A percentile compares a stretch with the other conserved stretches of the same genome.
These are phyloP conservation scores for Oemleria cerasiformis DNA, from an alignment of 306 rosid genomes.

Conservation along the genomic window DNA sequence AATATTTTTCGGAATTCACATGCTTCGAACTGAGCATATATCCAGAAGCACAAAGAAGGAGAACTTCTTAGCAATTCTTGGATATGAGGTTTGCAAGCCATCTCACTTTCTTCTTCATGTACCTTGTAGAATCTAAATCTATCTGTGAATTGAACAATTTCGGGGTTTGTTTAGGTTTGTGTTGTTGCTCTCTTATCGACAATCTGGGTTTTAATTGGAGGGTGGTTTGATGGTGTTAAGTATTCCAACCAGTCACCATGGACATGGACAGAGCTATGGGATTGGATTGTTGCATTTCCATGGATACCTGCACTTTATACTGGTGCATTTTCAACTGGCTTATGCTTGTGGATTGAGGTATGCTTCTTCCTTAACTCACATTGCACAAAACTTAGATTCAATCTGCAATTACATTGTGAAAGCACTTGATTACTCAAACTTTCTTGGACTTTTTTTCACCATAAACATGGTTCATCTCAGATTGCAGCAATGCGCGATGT, in stretches of 20 bases:
- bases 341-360: conserved; percentile 77
- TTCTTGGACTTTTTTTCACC: neutral
- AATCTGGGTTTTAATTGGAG: conserved; percentile 55
- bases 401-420: too few relatives aligned
- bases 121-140: neutral
- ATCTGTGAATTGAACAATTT: neutral
- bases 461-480: conserved; percentile 23
- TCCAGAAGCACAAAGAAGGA: conserved; percentile 53
- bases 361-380: neutral
- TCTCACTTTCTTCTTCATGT: conserved; percentile 1
- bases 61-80: conserved; percentile 54
- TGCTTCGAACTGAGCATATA: conserved; percentile 73
- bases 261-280: conserved; percentile 50
- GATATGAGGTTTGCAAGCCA: conserved; percentile 44
- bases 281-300: conserved; percentile 59
- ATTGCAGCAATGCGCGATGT: conserved; percentile 70
- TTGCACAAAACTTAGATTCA: neutral
- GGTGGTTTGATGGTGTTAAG: conserved; percentile 38
- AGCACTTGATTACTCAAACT: neutral
- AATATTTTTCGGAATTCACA: conserved; percentile 67
- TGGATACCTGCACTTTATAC: conserved; percentile 79
- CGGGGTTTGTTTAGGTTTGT: conserved; percentile 42
- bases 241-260: conserved; percentile 34
- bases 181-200: conserved; percentile 50
- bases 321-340: conserved; percentile 64